phyloP scores from a whole-genome alignment of 805 yeast genomes.

The Spathaspora gorwiae region DNA sequence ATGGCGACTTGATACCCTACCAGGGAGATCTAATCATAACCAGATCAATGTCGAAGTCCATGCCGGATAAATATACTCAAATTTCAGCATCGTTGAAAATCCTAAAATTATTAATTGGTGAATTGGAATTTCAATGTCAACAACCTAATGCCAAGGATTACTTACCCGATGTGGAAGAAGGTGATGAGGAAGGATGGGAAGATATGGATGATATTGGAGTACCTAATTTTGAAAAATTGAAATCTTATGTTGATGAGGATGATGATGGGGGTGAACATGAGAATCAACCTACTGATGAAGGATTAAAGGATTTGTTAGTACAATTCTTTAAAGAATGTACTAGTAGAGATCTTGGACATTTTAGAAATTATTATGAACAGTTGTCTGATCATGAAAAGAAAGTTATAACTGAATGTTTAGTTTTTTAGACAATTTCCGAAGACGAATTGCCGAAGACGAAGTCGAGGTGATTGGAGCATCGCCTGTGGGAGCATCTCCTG shows the following conservation, averaged over 20 bases:
- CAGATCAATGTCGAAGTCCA: slow-evolving; percentile 70
- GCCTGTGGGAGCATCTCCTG: no score
- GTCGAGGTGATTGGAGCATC: no score
- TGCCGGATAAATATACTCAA: slow-evolving; percentile 60
- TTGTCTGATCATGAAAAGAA: slow-evolving; percentile 52
- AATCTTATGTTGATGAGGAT: slow-evolving; percentile 49
- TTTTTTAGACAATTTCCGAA: slow-evolving; percentile 19
- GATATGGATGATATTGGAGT: slow-evolving; percentile 66
- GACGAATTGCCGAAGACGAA: no score
- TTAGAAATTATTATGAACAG: slow-evolving; percentile 46
- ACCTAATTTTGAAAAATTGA: slow-evolving; percentile 58
- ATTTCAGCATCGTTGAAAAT: slow-evolving; percentile 71
- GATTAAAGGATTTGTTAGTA: slow-evolving; percentile 37
- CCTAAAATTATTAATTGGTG: slow-evolving; percentile 63
- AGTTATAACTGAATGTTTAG: slow-evolving; percentile 45
- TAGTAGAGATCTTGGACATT: slow-evolving; percentile 44
- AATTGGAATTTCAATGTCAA: slow-evolving; percentile 59
- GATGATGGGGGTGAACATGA: slow-evolving; percentile 26
- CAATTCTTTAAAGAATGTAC: slow-evolving; percentile 57
- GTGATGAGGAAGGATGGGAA: slow-evolving; percentile 65
- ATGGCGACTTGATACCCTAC: slow-evolving; percentile 73
- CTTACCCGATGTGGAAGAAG: slow-evolving; percentile 19
- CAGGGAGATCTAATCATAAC: slow-evolving; percentile 68
- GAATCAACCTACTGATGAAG: slow-evolving; percentile 26
- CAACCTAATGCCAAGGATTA: slow-evolving; percentile 43